Base-by-base conservation (phyloP, 106 monocot genomes). In the Alisma plantagoaquatica region DNA sequence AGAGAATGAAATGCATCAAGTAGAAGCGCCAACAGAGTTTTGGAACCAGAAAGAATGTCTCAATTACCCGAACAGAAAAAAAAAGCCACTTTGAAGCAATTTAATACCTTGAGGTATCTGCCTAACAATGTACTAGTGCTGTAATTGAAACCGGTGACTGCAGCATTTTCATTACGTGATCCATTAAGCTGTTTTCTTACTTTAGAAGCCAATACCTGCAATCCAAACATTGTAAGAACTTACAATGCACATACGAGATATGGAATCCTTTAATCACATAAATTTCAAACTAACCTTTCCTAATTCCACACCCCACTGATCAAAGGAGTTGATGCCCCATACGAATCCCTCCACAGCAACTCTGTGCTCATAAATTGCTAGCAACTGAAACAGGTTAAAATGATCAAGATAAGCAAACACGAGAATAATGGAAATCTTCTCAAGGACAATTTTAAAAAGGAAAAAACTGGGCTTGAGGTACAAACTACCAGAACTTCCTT, bases 321-420 rank as follows among this genome's bases (percentile, higher is more conserved):
- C 94, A 49, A 96, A 96, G 15, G 94, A 96, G 65, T 96, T 96
- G 67, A 96, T 84, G 23, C 88, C 94, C 94, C 88, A 96, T 70
- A 84, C 41, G 53, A 96, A 96, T 16, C 94, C 94, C 66, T 96
- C 70, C 56, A 96, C 94, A 43, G 84, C 94, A 70, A 96, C 60
- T 60, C 94, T 65, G 63, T 96, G 94, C 70, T 96, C 94, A 63
- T 96, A 96, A 43, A 96, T 89, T 3, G 94, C 80, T 63, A 96
- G 57, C 51, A 96, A 65, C 94, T 96, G 84, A 19, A 75, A 38
- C 29, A 12, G 7, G 16, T 24, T n/a, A 44, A 44, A 44, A 3
- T 44, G 45, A 45, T 45, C 45, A 20, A 3, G 45, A 20, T 45
- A 3, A 45, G 9, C 2, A 45, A n/a, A n/a, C n/a, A n/a, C n/a